These are phyloP conservation scores for Cenococcum geophilum DNA, from an alignment of 495 filamentous ascomycete genomes.

Conservation along the genomic window DNA sequence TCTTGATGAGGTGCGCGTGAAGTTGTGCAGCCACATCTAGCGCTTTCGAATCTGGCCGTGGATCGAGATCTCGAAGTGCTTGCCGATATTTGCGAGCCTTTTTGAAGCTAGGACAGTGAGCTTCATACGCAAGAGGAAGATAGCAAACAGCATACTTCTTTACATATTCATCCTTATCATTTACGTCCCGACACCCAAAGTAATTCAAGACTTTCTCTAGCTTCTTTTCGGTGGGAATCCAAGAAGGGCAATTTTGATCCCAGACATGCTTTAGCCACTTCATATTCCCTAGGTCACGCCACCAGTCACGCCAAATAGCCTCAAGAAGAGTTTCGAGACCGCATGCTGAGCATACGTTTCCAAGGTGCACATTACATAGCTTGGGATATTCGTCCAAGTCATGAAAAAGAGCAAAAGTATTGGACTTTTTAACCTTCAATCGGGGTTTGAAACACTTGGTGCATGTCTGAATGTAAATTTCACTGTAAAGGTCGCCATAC, in stretches of 20 bases:
- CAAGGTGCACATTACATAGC: background rate
- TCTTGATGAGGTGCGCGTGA: background rate
- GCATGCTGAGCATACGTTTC: background rate
- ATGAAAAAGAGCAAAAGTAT: background rate
- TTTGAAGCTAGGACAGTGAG: background rate
- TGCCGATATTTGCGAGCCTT: background rate
- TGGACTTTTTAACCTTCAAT: background rate
- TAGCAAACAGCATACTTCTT: background rate
- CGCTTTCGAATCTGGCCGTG: background rate
- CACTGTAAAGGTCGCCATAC: background rate
- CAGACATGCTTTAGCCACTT: background rate
- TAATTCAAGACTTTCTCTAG: background rate
- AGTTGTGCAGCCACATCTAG: background rate
- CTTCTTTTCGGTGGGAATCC: background rate
- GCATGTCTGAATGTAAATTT: background rate
- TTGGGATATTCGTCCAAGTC: background rate
- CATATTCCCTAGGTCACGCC: background rate
- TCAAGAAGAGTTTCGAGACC: background rate
- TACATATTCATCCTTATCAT: background rate
- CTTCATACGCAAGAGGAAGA: background rate
- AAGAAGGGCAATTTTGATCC: background rate
- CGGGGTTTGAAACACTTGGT: background rate
- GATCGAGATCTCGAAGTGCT: background rate
- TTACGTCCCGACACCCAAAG: background rate
- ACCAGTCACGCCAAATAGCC: background rate